Evolutionary conservation across 2,329 filamentous ascomycete genomes (phyloP), one percentile per base, ranked within the genome.

Genomic region (Fusarium setosum): DNA sequence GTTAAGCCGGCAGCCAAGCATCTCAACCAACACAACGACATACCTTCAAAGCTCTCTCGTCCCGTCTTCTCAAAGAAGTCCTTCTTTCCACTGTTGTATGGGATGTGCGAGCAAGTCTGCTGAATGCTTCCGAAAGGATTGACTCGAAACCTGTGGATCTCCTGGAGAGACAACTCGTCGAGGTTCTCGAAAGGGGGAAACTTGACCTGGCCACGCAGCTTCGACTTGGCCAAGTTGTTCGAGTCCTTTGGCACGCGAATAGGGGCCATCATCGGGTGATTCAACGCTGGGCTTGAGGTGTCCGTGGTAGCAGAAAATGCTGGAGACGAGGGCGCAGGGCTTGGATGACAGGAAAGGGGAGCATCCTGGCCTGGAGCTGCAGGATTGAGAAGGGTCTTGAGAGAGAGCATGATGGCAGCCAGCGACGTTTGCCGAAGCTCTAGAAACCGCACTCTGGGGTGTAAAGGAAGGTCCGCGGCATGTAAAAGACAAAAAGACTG

Each of bases 41-140:
- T 82, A 96, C 95, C 92, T 85, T 97, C 92, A 69, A 97, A 96
- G 62, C 90, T 91, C 69, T 96, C 92, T 53, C 94, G 84, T 2
- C 93, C 93, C 4, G 95, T 98, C 81, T 93, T 96, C 66, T 90
- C 88, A 63, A 90, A 87, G 72, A 97, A 97, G 61, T 90, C 86
- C 77, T 96, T 97, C 83, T 97, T 98, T 68, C 93, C 92, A 75
- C 94, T 97, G 73, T 93, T 94, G 79, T 98, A 98, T 0, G 95
- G 95, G 59, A 97, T 97, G 72, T 95, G 93, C 50, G 89, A 84
- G 67, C 87, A 86, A 61, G 84, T 90, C 26, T 86, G 81, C 44
- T 81, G 79, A 63, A 91, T 93, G 62, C 83, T 80, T 3, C 87
- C 87, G 67, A 89, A 82, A 1, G 92, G 91, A 54, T 83, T 85